Evolutionary conservation across 306 rosid species (phyloP), one percentile per base, ranked within the genome.

Genomic region (Vigna hirtella): DNA sequence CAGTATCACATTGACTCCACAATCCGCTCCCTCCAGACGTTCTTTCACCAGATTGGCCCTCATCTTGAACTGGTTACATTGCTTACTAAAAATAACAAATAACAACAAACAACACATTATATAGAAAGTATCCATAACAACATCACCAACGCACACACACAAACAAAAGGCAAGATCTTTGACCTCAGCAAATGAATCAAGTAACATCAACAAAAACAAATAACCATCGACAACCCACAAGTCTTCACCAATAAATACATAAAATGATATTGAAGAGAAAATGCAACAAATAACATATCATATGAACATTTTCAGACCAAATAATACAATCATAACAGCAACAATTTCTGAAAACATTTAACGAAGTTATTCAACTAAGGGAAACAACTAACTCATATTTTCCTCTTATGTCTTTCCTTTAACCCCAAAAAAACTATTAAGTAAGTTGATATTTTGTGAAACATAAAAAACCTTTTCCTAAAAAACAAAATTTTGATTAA

Each of bases 21-120:
- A 1, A 66, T 65, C 72, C 6, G 82, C 80, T 17, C 73, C 66
- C 91, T 88, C 92, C 28, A 95, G 36, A 45, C 93, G 91, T 53
- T 69, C 79, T 80, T 87, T 89, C 86, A 90, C 98, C 83, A 68
- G 22, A 34, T 12, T 12, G 36, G 98, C 98, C 72, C 91, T 88
- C 10, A 30, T 83, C 87, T 84, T 80, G 86, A 95, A 92, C 4
- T 86, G 51, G 6, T 51, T 84, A 85, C 98, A 95, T 62, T 95
- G 98, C 66, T 72, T 95, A 80, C 98, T 95, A 65, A 2, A 9
- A 51, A 77, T 83, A 64, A 28, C n/a, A 85, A 45, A 42, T 32
- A 70, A 78, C 16, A 55, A 28, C 10, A 57, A 0, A 9, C 20
- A 67, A 43, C 4, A 45, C 1, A 45, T 5, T 2, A 58, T 2